phyloP scores from a whole-genome alignment of 2,329 filamentous ascomycete species.

The Arthroderma uncinatum region DNA sequence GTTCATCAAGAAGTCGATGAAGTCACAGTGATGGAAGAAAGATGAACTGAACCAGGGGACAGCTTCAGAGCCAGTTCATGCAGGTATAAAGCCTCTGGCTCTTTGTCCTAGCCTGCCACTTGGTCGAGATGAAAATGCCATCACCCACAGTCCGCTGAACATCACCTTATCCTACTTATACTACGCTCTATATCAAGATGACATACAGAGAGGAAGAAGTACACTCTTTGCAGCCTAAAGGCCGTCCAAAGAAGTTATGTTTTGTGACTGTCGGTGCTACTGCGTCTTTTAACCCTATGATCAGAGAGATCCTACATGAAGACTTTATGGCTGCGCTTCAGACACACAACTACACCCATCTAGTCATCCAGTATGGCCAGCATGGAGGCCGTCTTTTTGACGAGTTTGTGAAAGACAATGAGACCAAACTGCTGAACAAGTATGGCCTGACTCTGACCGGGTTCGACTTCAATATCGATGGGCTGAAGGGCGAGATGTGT shows the following conservation, averaged over 20 bases:
- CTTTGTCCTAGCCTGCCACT: not conserved
- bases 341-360: conserved; percentile 52
- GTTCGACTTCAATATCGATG: conserved; percentile 54
- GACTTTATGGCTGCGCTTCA: conserved; percentile 53
- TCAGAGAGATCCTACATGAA: conserved; percentile 52
- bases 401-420: conserved; percentile 20
- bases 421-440: conserved; percentile 17
- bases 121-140: not conserved
- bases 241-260: conserved; percentile 39
- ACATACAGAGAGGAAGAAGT: not conserved
- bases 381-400: conserved; percentile 49
- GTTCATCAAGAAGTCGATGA: too few species aligned
- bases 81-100: not conserved
- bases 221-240: conserved; percentile 10
- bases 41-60: not conserved
- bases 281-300: conserved; percentile 63
- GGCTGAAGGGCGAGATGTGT: conserved; percentile 50
- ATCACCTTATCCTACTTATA: not conserved
- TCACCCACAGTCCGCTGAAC: not conserved
- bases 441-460: conserved; percentile 45
- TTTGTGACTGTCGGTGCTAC: conserved; percentile 92
- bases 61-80: not conserved
- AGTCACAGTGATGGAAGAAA: too few species aligned
- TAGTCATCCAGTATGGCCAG: conserved; percentile 72
- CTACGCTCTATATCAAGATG: not conserved